phyloP scores from a whole-genome alignment of 2,329 filamentous ascomycete species.

The Aspergillus aculeatus region DNA sequence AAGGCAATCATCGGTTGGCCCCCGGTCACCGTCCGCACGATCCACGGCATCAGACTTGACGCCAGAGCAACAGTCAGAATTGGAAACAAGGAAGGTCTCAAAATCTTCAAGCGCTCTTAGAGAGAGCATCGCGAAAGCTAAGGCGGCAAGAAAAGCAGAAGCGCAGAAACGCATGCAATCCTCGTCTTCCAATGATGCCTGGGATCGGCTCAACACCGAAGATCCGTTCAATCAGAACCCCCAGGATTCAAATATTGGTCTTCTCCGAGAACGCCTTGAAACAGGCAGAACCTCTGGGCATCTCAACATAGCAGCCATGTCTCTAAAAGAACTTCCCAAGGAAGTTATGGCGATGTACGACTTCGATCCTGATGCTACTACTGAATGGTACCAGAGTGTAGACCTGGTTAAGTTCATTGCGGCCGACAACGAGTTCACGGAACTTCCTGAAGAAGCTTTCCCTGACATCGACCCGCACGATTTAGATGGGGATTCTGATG shows the following conservation, averaged over 20 bases:
- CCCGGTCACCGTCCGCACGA: slow-evolving; percentile 32
- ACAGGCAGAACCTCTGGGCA: slow-evolving; percentile 73
- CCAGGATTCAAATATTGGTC: slow-evolving; percentile 60
- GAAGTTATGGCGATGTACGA: slow-evolving; percentile 93
- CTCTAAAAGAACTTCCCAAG: slow-evolving; percentile 72
- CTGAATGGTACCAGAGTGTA: slow-evolving; percentile 86
- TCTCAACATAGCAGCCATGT: slow-evolving; percentile 84
- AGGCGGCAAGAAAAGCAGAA: slow-evolving; percentile 68
- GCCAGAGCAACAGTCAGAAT: slow-evolving; percentile 28
- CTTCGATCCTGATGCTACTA: slow-evolving; percentile 63
- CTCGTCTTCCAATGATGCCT: slow-evolving; percentile 30
- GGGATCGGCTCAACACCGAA: slow-evolving; percentile 48
- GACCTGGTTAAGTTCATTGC: slow-evolving; percentile 81
- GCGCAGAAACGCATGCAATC: slow-evolving; percentile 29
- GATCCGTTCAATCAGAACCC: slow-evolving; percentile 60
- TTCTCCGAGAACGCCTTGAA: slow-evolving; percentile 71
- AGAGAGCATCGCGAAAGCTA: slow-evolving; percentile 90
- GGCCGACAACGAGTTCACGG: slow-evolving; percentile 83
- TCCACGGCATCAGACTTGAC: slow-evolving; percentile 31
- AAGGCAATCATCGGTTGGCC: slow-evolving; percentile 31
- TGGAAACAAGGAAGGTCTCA: slow-evolving; percentile 44
- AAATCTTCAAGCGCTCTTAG: slow-evolving; percentile 80
- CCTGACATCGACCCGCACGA: slow-evolving; percentile 65
- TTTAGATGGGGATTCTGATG: slow-evolving; percentile 65
- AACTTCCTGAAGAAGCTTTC: slow-evolving; percentile 71